Evolutionary conservation across 2,329 filamentous ascomycete species (phyloP), one percentile per base, ranked within the genome.

Genomic region (Lachnellula hyalina): DNA sequence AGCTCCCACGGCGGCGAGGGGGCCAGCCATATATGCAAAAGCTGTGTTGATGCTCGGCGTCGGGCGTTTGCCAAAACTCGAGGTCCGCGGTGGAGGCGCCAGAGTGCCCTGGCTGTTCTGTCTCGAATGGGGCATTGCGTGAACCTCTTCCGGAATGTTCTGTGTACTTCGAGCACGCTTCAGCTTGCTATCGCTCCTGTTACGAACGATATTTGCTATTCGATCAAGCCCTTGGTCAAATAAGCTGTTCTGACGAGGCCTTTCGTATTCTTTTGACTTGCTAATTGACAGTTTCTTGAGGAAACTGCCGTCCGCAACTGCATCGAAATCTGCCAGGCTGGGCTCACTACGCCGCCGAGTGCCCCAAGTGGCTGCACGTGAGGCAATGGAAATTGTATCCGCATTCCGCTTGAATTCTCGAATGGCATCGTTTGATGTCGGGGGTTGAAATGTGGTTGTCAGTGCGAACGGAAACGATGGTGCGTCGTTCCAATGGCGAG

Each of bases 361-460:
- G 15, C 86, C 86, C 77, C 86, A 84, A 0, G 86, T 90, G 17
- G 86, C 86, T 14, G 83, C 79, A 58, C 81, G 75, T 2, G 83
- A 86, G 9, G 84, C 69, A 11, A 85, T 73, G 0, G 83, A 86
- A 28, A 78, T 69, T 28, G 76, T 73, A 53, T 77, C 76, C 4
- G 75, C 72, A 54, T 72, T 70, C 38, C 65, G 60, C 19, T 68
- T 68, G 64, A 74, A 79, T 36, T 71, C 70, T 67, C 70, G 71
- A 60, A 80, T 79, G 8, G 77, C 77, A 25, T 75, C 75, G 52
- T 75, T 78, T 0, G 77, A 74, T 3, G 75, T 78, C 35, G 67
- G 61, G 17, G 76, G 75, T 53, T 78, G 76, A 41, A 72, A 74
- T 32, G 63, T 64, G 12, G 67, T 70, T 12, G 64, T 60, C 5